These are phyloP conservation scores for Ustilago xerochloae DNA, from an alignment of 1,284 basidiomycete species.

Conservation along the genomic window DNA sequence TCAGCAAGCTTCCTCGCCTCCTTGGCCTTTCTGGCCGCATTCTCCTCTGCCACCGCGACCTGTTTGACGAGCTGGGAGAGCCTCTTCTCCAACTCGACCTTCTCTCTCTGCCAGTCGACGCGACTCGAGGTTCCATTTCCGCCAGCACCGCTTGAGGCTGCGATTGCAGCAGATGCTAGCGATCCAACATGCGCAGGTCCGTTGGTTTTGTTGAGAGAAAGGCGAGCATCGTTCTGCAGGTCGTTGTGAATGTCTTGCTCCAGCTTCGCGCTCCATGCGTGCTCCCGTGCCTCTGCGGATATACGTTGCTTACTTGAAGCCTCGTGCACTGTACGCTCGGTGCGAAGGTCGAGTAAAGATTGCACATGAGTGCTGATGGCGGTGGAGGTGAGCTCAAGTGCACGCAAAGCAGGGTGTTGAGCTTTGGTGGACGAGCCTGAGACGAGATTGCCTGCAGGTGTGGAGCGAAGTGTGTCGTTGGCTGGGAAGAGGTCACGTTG, in stretches of 20 bases:
- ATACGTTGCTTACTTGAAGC: conserved; percentile 15
- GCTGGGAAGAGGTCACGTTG: conserved; percentile 53
- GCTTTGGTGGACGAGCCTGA: conserved; percentile 22
- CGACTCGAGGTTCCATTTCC: conserved; percentile 19
- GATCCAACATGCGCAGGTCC: conserved; percentile 28
- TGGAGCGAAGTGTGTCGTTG: conserved; percentile 36
- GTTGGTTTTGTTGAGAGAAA: conserved; percentile 43
- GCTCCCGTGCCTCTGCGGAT: conserved; percentile 18
- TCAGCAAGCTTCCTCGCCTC: conserved; percentile 28
- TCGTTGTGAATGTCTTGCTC: conserved; percentile 31
- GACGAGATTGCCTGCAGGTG: conserved; percentile 18
- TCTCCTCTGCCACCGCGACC: conserved; percentile 31
- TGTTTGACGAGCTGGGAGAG: conserved; percentile 31
- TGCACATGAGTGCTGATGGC: conserved; percentile 38
- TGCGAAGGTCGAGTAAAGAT: conserved; percentile 36
- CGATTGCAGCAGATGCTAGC: conserved; percentile 23
- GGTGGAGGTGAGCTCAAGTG: conserved; percentile 23
- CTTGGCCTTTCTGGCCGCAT: conserved; percentile 28
- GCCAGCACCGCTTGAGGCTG: conserved; percentile 13
- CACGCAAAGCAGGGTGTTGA: conserved; percentile 36
- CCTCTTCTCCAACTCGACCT: conserved; percentile 37
- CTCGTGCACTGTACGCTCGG: conserved; percentile 27
- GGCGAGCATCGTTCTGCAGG: conserved; percentile 29
- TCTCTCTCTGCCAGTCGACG: conserved; percentile 44
- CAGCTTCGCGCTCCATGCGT: conserved; percentile 23